phyloP scores from a whole-genome alignment of 768 basidiomycete species.

The Tulasnella sp. region DNA sequence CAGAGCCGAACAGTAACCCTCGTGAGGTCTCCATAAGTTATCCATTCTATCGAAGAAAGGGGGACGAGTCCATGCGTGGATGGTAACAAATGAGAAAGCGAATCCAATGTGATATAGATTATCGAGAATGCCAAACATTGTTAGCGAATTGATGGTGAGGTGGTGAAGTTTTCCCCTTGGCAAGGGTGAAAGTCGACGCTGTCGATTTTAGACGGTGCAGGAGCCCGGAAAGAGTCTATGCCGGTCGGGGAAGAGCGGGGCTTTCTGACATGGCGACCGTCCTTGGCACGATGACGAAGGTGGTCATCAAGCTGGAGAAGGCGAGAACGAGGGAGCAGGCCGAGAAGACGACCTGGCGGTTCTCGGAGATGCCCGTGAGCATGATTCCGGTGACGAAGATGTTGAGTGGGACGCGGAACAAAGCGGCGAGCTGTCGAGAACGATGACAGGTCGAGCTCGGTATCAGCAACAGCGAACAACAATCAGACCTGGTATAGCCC shows the following conservation, averaged over 20 bases:
- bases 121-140: not conserved
- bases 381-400: constrained; percentile 71
- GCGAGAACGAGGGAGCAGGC: constrained; percentile 60
- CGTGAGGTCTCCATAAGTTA: not conserved
- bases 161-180: not conserved
- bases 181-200: not conserved
- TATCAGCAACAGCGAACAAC: not conserved
- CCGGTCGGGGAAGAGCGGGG: not conserved
- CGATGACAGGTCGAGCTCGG: not conserved
- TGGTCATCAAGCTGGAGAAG: constrained; percentile 63
- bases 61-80: not conserved
- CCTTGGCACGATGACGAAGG: constrained; percentile 47
- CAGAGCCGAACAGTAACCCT: not conserved
- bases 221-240: not conserved
- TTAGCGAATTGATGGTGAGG: not conserved
- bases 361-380: constrained; percentile 68
- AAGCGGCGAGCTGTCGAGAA: constrained; percentile 57
- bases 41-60: not conserved
- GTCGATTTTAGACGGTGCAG: not conserved
- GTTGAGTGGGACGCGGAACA: constrained; percentile 77
- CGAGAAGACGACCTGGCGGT: constrained; percentile 62
- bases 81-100: not conserved
- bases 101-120: not conserved
- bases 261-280: constrained; percentile 10
- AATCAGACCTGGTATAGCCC: not conserved